These are phyloP conservation scores for Urtica urens DNA, from an alignment of 306 rosid genomes.

Conservation along the genomic window DNA sequence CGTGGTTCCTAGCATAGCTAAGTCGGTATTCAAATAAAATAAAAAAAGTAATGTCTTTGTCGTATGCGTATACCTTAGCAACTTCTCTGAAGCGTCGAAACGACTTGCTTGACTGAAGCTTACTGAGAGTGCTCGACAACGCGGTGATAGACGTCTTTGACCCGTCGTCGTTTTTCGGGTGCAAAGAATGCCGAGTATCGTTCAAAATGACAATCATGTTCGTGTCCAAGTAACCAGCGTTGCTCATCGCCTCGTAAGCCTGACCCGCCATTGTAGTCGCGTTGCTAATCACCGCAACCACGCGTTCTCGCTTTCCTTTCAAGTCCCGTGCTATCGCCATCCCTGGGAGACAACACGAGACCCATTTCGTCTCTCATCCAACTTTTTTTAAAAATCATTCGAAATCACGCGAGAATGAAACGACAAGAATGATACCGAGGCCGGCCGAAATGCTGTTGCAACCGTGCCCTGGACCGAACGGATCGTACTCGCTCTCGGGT, in stretches of 20 bases:
- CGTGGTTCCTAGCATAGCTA: no score
- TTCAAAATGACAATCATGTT: slow-evolving; percentile 81
- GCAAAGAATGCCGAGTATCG: slow-evolving; percentile 77
- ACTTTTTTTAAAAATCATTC: no score
- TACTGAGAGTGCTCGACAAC: slow-evolving; percentile 77
- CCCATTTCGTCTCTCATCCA: no score
- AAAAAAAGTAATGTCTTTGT: no score
- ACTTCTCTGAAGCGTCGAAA: slow-evolving; percentile 82
- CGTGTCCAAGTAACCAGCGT: slow-evolving; percentile 83
- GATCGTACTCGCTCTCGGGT: slow-evolving; percentile 75
- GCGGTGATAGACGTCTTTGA: slow-evolving; percentile 60
- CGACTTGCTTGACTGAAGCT: slow-evolving; percentile 83
- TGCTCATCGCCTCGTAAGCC: slow-evolving; percentile 83
- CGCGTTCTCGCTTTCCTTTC: slow-evolving; percentile 68
- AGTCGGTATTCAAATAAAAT: no score
- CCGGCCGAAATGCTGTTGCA: slow-evolving; percentile 95
- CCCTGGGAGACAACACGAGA: slow-evolving; percentile 43
- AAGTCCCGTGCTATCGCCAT: slow-evolving; percentile 92
- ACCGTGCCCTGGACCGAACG: slow-evolving; percentile 92
- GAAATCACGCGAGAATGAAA: background rate
- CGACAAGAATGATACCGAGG: slow-evolving; percentile 52
- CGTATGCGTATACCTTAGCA: slow-evolving; percentile 79
- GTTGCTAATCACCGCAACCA: slow-evolving; percentile 73
- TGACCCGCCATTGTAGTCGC: slow-evolving; percentile 87
- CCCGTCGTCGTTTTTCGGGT: slow-evolving; percentile 60